These are phyloP conservation scores for Silene vulgaris DNA, from an alignment of 179 eudicot species.

Conservation along the genomic window DNA sequence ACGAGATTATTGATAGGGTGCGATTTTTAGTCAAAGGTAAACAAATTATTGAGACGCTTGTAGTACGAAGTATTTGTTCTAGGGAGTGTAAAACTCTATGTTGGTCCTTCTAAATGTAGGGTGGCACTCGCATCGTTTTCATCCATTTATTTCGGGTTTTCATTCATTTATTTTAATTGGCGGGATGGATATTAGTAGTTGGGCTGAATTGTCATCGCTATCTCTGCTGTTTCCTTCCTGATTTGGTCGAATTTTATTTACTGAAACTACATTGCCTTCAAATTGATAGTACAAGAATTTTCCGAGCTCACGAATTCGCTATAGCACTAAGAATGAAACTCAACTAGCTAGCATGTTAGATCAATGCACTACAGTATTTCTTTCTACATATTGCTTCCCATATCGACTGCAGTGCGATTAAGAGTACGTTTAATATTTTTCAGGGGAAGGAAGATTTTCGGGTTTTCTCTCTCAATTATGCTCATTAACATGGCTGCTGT, in stretches of 20 bases:
- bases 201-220: neutral
- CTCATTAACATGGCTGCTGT: conserved; percentile 88
- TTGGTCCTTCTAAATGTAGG: no score
- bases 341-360: neutral
- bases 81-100: no score
- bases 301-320: neutral
- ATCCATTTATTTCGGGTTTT: neutral
- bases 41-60: no score
- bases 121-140: neutral
- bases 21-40: no score
- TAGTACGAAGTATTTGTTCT: no score
- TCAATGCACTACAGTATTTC: neutral
- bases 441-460: conserved; percentile 62
- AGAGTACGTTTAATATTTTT: neutral
- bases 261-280: neutral
- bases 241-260: neutral
- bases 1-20: neutral
- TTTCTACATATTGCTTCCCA: neutral
- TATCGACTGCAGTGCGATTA: neutral
- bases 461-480: conserved; percentile 70
- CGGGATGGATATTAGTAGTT: neutral
- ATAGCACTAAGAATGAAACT: neutral
- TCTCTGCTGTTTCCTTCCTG: neutral
- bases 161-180: neutral
- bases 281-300: neutral